Evolutionary conservation across 2,329 filamentous ascomycete species (phyloP), one percentile per base, ranked within the genome.

Genomic region (Fusarium succisae): DNA sequence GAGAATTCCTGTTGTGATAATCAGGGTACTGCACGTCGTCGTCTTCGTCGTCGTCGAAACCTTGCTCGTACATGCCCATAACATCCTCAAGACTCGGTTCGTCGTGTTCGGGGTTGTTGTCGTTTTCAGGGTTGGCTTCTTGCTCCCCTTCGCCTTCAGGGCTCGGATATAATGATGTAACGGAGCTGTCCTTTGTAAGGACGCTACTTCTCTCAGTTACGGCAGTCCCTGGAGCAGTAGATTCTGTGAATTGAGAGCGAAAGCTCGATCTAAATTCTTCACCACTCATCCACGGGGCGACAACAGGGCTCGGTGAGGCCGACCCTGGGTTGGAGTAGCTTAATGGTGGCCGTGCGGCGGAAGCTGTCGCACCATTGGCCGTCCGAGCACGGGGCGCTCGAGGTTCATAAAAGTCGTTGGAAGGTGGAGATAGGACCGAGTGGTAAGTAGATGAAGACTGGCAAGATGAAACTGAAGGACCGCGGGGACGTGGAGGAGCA

Each of bases 161-260:
- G 30, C 66, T 35, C 32, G 66, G 65, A 35, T 86, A 85, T 82
- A 87, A 87, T 70, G 86, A 96, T 83, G 84, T 92, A 60, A 91
- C 87, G 4, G 93, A 95, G 84, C 93, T 97, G 69, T 91, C 90
- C 76, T 93, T 94, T 8, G 94, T 96, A 73, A 92, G 81, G 56
- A 96, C 87, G 79, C 95, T 98, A 81, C 94, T 97, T 70, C 94
- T 89, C 79, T 96, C 94, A 3, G 94, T 97, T n/a, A 91, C 90
- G 10, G 82, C 75, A 6, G 87, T 89, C 30, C 92, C 95, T 38
- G 87, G 87, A 32, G 84, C 83, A 10, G 88, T 88, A 7, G 88
- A 90, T 41, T 84, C 80, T 24, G 88, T 88, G 58, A 87, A 80
- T 70, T 90, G 88, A 20, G 89, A 90, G 63, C 88, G 86, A 76